A percentile compares a stretch with the other conserved stretches of the same genome.
These are phyloP conservation scores for Neonectria neomacrospora DNA, from an alignment of 2,329 filamentous ascomycete genomes.

Conservation along the genomic window DNA sequence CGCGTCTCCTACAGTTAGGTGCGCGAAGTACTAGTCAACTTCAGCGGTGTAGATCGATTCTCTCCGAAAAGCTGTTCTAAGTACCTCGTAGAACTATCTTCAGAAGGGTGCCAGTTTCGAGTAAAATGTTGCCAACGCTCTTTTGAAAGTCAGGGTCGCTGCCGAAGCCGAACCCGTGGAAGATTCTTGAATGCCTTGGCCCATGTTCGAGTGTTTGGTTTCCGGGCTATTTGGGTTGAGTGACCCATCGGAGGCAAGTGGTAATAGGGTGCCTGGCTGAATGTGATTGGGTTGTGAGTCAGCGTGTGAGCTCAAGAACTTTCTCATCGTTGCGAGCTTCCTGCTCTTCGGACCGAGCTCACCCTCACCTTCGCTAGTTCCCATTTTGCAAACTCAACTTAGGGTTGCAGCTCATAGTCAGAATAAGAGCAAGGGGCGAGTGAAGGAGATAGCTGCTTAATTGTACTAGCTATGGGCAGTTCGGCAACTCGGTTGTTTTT, in stretches of 20 bases:
- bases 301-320: conserved; percentile 45
- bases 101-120: conserved; percentile 32
- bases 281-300: conserved; percentile 43
- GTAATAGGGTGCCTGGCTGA: conserved; percentile 44
- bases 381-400: conserved; percentile 22
- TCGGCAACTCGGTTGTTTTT: conserved; percentile 5
- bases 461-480: neutral
- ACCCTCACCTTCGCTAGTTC: conserved; percentile 12
- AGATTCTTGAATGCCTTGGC: conserved; percentile 48
- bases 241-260: conserved; percentile 35
- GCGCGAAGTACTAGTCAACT: conserved; percentile 80
- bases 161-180: conserved; percentile 45
- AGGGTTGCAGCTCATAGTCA: neutral
- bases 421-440: neutral
- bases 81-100: conserved; percentile 30
- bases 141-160: conserved; percentile 46
- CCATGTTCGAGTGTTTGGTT: conserved; percentile 58
- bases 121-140: conserved; percentile 42
- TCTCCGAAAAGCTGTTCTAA: conserved; percentile 58
- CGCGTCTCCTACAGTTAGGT: conserved; percentile 78
- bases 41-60: conserved; percentile 86
- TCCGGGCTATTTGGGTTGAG: conserved; percentile 54
- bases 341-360: conserved; percentile 6
- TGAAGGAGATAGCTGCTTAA: neutral
- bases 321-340: conserved; percentile 31